phyloP scores from a whole-genome alignment of 305 asterid genomes.

The Fraxinus floribunda region DNA sequence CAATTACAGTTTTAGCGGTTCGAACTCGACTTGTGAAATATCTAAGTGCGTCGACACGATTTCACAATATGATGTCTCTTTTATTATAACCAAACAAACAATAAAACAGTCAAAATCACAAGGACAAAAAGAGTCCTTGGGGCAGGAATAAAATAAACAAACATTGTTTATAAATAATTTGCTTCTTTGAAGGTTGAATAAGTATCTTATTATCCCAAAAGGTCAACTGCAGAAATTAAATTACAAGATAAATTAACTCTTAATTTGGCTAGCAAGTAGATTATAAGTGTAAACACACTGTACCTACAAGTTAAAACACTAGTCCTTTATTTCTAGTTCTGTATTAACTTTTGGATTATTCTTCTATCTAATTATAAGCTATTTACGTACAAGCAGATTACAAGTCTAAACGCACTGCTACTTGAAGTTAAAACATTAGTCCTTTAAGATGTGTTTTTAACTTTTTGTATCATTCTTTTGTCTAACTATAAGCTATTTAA shows the following conservation, averaged over 20 bases:
- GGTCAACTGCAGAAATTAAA: slow-evolving; percentile 7
- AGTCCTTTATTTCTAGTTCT: slow-evolving; percentile 8
- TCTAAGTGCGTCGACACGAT: not conserved
- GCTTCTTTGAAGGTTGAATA: not conserved
- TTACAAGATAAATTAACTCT: not conserved
- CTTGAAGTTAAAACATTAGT: not conserved
- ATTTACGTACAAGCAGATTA: not conserved
- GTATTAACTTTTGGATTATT: slow-evolving; percentile 17
- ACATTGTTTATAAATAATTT: not conserved
- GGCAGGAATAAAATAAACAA: not conserved
- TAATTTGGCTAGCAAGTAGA: slow-evolving; percentile 12
- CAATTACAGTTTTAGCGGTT: not conserved
- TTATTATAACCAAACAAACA: not conserved
- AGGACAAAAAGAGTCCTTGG: not conserved
- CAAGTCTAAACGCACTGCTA: not conserved
- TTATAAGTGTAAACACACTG: not conserved
- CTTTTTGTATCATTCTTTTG: not conserved
- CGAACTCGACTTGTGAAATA: not conserved
- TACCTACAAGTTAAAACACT: slow-evolving; percentile 18
- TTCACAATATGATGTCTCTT: not conserved
- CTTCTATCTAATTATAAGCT: slow-evolving; percentile 4
- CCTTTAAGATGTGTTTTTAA: not conserved
- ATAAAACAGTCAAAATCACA: not conserved
- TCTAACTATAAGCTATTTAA: slow-evolving; percentile 2
- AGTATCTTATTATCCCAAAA: not conserved